These are phyloP conservation scores for Solanum rostratum DNA, from an alignment of 257 asterid species.

Conservation along the genomic window DNA sequence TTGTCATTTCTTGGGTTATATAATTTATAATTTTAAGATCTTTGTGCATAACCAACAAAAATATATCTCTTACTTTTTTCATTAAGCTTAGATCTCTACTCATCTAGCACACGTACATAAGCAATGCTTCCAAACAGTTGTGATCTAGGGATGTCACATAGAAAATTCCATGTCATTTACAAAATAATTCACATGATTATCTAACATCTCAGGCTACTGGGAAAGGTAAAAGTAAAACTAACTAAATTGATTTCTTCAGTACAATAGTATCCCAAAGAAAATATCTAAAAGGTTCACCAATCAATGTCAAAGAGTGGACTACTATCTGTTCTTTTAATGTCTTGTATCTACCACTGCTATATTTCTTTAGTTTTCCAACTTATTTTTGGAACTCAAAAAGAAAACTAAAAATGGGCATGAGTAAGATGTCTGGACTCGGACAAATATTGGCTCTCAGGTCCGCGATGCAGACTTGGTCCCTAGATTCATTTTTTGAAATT, in stretches of 20 bases:
- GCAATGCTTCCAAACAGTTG: too few species aligned
- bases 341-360: not conserved
- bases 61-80: too few species aligned
- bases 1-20: too few species aligned
- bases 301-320: not conserved
- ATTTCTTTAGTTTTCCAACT: not conserved
- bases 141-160: not conserved
- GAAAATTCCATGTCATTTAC: not conserved
- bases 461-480: too few species aligned
- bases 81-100: too few species aligned
- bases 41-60: too few species aligned
- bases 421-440: too few species aligned
- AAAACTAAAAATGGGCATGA: not conserved
- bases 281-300: not conserved
- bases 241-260: not conserved
- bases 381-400: not conserved
- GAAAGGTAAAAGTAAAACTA: not conserved
- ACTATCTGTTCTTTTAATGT: not conserved
- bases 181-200: not conserved
- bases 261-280: not conserved
- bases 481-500: too few species aligned
- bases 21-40: too few species aligned
- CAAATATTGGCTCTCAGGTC: too few species aligned
- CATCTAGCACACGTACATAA: too few species aligned
- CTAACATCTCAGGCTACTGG: not conserved